A percentile compares a stretch with the other conserved stretches of the same genome.
phyloP scores from a whole-genome alignment of 1,139 yeast genomes.

The Sporopachydermia cereana region DNA sequence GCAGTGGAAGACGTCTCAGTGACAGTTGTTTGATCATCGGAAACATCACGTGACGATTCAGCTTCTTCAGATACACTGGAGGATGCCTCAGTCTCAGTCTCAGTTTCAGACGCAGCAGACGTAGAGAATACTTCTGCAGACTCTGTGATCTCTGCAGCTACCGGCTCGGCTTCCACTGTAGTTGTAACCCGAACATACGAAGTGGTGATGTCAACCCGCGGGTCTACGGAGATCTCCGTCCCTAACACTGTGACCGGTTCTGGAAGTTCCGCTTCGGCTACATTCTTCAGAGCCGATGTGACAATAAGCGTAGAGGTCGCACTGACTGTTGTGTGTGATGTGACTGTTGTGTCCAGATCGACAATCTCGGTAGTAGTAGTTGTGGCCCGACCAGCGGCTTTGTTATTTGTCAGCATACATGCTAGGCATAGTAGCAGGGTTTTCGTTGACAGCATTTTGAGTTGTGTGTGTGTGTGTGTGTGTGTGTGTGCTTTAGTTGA shows the following conservation, averaged over 20 bases:
- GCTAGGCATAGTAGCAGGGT: background rate
- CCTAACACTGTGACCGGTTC: conserved; percentile 2
- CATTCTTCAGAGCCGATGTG: background rate
- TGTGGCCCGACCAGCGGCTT: background rate
- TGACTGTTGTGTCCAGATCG: conserved; percentile 4
- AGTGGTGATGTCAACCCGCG: conserved; percentile 21
- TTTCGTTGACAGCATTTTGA: background rate
- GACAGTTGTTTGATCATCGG: background rate
- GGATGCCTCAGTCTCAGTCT: too few species aligned
- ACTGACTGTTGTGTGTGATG: background rate
- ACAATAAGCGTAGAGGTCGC: background rate
- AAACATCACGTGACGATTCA: background rate
- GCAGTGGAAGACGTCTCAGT: background rate
- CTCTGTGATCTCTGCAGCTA: background rate
- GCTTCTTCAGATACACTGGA: background rate
- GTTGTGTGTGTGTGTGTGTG: too few species aligned
- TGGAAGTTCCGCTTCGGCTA: background rate
- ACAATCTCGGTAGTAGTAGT: background rate
- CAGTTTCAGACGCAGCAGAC: background rate
- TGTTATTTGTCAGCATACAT: background rate
- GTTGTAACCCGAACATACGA: background rate
- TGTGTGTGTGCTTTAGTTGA: background rate
- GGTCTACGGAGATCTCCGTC: conserved; percentile 31
- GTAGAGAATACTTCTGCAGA: background rate
- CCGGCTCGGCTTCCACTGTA: background rate